A percentile compares a stretch with the other conserved stretches of the same genome.
Evolutionary conservation across 371 early-diverging fungal species (phyloP).

Genomic region (Blyttiomyces sp.): DNA sequence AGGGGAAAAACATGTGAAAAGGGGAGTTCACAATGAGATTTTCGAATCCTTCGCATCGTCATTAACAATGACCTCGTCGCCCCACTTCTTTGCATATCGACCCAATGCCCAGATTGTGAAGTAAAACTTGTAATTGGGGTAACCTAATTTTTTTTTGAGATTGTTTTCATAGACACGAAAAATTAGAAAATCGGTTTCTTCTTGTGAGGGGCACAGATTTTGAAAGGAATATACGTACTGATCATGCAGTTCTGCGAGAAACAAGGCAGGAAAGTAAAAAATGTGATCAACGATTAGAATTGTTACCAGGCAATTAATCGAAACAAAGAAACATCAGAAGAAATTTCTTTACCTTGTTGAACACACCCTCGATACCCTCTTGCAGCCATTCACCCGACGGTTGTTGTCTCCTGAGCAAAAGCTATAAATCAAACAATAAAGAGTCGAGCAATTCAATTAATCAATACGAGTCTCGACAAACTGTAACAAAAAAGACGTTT

Average conservation of each 20-base stretch:
- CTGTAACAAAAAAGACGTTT: no score
- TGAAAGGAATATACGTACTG: conserved; percentile 6
- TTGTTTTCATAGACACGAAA: neutral
- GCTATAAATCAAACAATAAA: no score
- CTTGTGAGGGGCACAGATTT: no score
- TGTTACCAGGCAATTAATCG: no score
- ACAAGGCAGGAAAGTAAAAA: neutral
- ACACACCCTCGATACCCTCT: conserved; percentile 96
- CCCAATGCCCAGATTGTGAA: conserved; percentile 96
- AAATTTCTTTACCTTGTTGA: conserved; percentile 85
- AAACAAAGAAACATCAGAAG: neutral
- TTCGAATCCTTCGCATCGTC: no score
- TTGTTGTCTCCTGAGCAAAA: conserved; percentile 68
- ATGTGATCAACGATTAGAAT: no score
- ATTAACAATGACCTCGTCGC: conserved; percentile 1
- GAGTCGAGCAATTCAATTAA: neutral
- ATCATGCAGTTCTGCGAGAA: conserved; percentile 59
- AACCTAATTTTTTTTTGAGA: conserved; percentile 43
- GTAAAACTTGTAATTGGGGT: conserved; percentile 93
- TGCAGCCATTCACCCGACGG: conserved; percentile 93
- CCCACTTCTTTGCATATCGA: conserved; percentile 73
- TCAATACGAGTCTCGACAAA: neutral
- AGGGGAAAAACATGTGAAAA: no score
- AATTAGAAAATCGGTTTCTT: no score
- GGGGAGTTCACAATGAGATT: no score